A percentile compares a stretch with the other conserved stretches of the same genome.
Evolutionary conservation across 441 rosid genomes (phyloP).

Genomic region (Croton laevigatus): DNA sequence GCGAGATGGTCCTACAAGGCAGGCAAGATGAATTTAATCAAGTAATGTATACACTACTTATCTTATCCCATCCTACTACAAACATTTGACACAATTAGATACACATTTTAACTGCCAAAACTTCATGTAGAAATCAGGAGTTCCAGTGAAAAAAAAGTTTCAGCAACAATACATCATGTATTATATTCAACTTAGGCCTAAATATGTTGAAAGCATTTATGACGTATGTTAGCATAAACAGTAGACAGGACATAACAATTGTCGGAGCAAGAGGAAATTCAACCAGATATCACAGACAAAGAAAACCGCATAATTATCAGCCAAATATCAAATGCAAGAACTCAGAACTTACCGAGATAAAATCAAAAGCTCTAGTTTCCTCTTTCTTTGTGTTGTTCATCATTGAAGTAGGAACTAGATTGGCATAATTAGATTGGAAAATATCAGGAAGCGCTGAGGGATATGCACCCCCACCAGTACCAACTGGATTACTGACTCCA

Average conservation of each 20-base stretch:
- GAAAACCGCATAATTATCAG: neutral
- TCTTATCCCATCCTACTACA: neutral
- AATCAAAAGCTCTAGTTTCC: constrained; percentile 92
- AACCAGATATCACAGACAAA: neutral
- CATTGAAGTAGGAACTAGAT: constrained; percentile 54
- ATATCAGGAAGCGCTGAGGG: constrained; percentile 73
- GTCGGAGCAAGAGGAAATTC: neutral
- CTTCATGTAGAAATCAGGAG: neutral
- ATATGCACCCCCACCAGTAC: constrained; percentile 39
- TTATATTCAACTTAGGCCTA: too few species aligned
- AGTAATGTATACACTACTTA: neutral
- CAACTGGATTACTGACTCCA: constrained; percentile 34
- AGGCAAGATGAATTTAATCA: constrained; percentile 19
- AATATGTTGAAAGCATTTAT: too few species aligned
- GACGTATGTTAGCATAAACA: too few species aligned
- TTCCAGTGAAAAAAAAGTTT: too few species aligned
- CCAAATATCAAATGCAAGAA: constrained; percentile 4
- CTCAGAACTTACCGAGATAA: constrained; percentile 76
- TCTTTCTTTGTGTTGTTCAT: constrained; percentile 72
- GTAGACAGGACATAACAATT: too few species aligned
- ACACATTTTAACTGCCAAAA: neutral
- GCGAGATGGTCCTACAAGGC: constrained; percentile 81
- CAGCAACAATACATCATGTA: too few species aligned
- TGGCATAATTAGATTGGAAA: constrained; percentile 64
- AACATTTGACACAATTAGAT: neutral